phyloP scores from a whole-genome alignment of 768 basidiomycete genomes.

The Trametes cingulata region DNA sequence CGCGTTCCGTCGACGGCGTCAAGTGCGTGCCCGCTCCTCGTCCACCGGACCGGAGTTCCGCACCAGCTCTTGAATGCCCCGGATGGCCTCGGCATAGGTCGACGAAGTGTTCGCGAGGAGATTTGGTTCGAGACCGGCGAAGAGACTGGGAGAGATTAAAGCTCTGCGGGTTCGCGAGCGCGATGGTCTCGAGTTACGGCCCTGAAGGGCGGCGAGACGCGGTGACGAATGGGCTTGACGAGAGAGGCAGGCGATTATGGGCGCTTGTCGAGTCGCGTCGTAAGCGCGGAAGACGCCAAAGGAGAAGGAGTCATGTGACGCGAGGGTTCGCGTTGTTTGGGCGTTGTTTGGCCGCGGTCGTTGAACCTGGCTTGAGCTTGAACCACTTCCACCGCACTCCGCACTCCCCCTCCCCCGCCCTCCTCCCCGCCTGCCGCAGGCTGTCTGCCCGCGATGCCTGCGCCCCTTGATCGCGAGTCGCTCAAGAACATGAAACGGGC shows the following conservation, averaged over 20 bases:
- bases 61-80: not conserved
- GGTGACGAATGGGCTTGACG: not conserved
- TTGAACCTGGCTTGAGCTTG: constrained; percentile 38
- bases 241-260: not conserved
- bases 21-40: not conserved
- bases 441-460: constrained; percentile 36
- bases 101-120: too few species aligned
- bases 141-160: too few species aligned
- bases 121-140: too few species aligned
- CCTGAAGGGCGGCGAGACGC: not conserved
- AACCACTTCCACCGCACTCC: constrained; percentile 14
- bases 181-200: too few species aligned
- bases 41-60: not conserved
- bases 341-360: constrained; percentile 51
- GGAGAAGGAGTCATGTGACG: constrained; percentile 36
- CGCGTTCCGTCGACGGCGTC: constrained; percentile 1
- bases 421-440: not conserved
- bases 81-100: too few species aligned
- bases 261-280: not conserved
- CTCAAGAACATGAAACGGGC: constrained; percentile 55
- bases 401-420: not conserved
- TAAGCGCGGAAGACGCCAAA: not conserved
- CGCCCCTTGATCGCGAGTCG: constrained; percentile 43
- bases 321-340: constrained; percentile 35
- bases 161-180: too few species aligned